Percentiles rank a stretch among this genome's conserved stretches.
These are phyloP conservation scores for Lizonia empirigonia DNA, from an alignment of 2,329 filamentous ascomycete species.

Conservation along the genomic window DNA sequence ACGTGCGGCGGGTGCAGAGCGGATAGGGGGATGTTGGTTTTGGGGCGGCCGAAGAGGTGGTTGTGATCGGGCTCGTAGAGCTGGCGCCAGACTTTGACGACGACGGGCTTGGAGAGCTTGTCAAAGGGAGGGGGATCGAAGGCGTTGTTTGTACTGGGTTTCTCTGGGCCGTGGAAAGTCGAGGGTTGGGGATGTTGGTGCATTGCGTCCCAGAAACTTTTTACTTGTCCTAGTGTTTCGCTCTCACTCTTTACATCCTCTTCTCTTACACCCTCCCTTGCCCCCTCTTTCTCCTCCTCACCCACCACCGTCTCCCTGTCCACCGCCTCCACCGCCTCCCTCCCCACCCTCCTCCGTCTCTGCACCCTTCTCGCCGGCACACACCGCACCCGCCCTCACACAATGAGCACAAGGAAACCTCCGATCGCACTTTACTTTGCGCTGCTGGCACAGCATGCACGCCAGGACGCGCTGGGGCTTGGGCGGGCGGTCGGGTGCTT, in stretches of 20 bases:
- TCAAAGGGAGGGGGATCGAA: slow-evolving; percentile 14
- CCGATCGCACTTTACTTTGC: slow-evolving; percentile 49
- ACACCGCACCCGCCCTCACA: slow-evolving; percentile 36
- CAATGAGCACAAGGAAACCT: slow-evolving; percentile 46
- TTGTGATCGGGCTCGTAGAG: slow-evolving; percentile 52
- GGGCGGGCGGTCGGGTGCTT: slow-evolving; percentile 11
- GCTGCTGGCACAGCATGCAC: slow-evolving; percentile 73
- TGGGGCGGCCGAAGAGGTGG: slow-evolving; percentile 59
- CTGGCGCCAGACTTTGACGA: slow-evolving; percentile 55
- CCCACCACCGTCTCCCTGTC: slow-evolving; percentile 64
- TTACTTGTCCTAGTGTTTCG: slow-evolving; percentile 10
- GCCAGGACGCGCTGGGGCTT: slow-evolving; percentile 54
- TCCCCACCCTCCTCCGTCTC: slow-evolving; percentile 67
- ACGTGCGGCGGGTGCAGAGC: slow-evolving; percentile 68
- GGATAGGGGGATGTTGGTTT: slow-evolving; percentile 64
- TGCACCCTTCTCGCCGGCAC: slow-evolving; percentile 54
- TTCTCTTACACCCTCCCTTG: slow-evolving; percentile 60
- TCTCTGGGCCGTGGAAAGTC: neutral
- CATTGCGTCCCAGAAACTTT: slow-evolving; percentile 34
- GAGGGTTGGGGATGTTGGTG: slow-evolving; percentile 15
- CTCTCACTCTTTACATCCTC: slow-evolving; percentile 14
- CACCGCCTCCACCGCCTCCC: slow-evolving; percentile 71
- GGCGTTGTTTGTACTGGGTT: slow-evolving; percentile 1
- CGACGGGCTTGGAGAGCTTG: slow-evolving; percentile 16
- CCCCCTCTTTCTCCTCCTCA: slow-evolving; percentile 72